phyloP scores from a whole-genome alignment of 495 filamentous ascomycete genomes.

The Tricharina praecox region DNA sequence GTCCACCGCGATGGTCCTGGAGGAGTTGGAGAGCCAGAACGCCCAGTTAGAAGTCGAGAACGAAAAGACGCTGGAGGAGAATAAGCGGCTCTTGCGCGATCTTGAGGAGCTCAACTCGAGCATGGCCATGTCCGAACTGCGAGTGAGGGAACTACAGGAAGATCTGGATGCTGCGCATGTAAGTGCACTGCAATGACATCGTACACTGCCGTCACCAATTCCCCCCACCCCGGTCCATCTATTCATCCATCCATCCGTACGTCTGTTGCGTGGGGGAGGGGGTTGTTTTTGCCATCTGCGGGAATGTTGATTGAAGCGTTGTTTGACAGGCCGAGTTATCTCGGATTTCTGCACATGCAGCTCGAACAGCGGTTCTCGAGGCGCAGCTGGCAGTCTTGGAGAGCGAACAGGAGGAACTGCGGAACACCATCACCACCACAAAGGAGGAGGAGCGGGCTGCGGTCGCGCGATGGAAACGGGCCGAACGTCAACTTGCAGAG shows the following conservation, averaged over 20 bases:
- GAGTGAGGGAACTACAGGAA: constrained; percentile 51
- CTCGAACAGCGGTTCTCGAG: constrained; percentile 60
- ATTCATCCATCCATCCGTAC: no score
- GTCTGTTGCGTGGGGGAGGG: no score
- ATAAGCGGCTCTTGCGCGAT: constrained; percentile 57
- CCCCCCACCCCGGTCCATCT: constrained; percentile 7
- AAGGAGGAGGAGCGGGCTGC: constrained; percentile 58
- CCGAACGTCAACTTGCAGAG: constrained; percentile 53
- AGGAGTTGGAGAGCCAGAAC: constrained; percentile 62
- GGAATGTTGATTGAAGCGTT: not conserved
- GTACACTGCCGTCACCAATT: not conserved
- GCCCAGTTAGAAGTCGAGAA: constrained; percentile 55
- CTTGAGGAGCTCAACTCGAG: constrained; percentile 64
- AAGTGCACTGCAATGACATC: constrained; percentile 12
- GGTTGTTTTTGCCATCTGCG: constrained; percentile 11
- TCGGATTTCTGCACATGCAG: constrained; percentile 51
- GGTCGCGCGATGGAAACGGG: constrained; percentile 62
- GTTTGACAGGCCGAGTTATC: constrained; percentile 49
- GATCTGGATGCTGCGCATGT: constrained; percentile 50
- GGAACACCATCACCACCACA: constrained; percentile 44
- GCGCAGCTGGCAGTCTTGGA: constrained; percentile 60
- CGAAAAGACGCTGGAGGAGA: constrained; percentile 58
- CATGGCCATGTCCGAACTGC: constrained; percentile 56
- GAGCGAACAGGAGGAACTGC: constrained; percentile 55
- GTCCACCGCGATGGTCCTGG: constrained; percentile 51